Percentiles rank a stretch among this genome's conserved stretches.
These are phyloP conservation scores for Primulina eburnea DNA, from an alignment of 257 asterid species.

Conservation along the genomic window DNA sequence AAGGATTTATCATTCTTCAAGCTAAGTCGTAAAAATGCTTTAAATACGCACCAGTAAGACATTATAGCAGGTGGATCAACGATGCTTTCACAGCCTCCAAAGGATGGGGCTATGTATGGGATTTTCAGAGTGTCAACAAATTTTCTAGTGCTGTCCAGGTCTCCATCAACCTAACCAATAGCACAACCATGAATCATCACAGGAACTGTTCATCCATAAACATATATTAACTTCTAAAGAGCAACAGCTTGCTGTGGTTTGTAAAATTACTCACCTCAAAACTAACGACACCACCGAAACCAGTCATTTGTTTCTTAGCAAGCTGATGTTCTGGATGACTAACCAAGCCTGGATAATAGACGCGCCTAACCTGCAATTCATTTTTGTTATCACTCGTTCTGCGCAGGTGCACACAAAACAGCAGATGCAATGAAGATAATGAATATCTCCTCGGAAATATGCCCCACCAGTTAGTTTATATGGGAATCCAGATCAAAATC, in stretches of 20 bases:
- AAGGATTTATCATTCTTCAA: background rate
- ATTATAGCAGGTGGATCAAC: slow-evolving; percentile 94
- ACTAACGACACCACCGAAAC: slow-evolving; percentile 95
- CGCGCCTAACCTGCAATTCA: slow-evolving; percentile 64
- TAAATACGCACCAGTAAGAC: slow-evolving; percentile 73
- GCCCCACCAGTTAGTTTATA: background rate
- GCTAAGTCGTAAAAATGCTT: slow-evolving; percentile 6
- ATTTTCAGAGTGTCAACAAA: slow-evolving; percentile 71
- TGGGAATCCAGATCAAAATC: background rate
- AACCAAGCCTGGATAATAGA: slow-evolving; percentile 85
- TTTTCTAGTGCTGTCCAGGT: slow-evolving; percentile 62
- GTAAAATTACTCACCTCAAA: slow-evolving; percentile 66
- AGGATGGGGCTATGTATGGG: slow-evolving; percentile 91
- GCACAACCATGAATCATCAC: slow-evolving; percentile 14
- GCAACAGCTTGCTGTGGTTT: slow-evolving; percentile 1
- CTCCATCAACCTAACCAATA: slow-evolving; percentile 70
- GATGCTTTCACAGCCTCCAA: slow-evolving; percentile 94
- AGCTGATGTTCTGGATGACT: slow-evolving; percentile 85
- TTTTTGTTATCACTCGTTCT: slow-evolving; percentile 6
- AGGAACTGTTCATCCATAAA: slow-evolving; percentile 5
- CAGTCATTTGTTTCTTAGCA: slow-evolving; percentile 88
- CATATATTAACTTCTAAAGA: background rate
- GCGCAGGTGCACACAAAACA: background rate
- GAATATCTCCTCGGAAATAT: background rate
- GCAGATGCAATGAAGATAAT: background rate